Evolutionary conservation across 441 rosid species (phyloP).

Genomic region (Theobroma grandiflorum): DNA sequence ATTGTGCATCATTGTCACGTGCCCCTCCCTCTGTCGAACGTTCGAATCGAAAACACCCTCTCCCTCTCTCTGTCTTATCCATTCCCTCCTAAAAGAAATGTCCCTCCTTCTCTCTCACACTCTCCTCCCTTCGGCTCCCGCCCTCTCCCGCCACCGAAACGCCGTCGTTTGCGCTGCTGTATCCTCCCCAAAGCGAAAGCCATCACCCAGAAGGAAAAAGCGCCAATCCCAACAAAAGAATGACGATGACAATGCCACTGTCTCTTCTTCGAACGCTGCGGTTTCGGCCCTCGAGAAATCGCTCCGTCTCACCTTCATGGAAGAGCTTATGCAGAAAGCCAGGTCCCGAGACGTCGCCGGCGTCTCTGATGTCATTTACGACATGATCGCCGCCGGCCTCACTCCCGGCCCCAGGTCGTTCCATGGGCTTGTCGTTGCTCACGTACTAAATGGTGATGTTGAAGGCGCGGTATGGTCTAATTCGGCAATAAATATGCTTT

Average conservation of each 20-base stretch:
- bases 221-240: conserved; percentile 14
- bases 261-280: conserved; percentile 36
- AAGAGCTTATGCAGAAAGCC: conserved; percentile 85
- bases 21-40: neutral
- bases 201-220: conserved; percentile 26
- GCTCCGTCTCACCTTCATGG: conserved; percentile 90
- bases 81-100: conserved; percentile 7
- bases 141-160: conserved; percentile 20
- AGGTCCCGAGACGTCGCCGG: conserved; percentile 69
- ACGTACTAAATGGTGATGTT: conserved; percentile 69
- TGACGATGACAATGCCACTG: conserved; percentile 30
- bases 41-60: neutral
- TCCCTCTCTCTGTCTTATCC: conserved; percentile 2
- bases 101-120: conserved; percentile 19
- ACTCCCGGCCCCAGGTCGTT: conserved; percentile 93
- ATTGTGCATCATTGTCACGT: too few relatives aligned
- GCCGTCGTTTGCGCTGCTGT: conserved; percentile 19
- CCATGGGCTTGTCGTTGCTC: conserved; percentile 87
- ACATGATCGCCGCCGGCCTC: conserved; percentile 96
- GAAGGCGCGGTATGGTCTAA: conserved; percentile 80
- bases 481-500: neutral
- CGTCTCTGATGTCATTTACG: conserved; percentile 82
- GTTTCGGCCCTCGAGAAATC: conserved; percentile 84
- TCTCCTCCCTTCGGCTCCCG: neutral
- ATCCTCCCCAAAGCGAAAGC: conserved; percentile 24